These are phyloP conservation scores for Fragaria vesca DNA, from an alignment of 306 rosid genomes.

Conservation along the genomic window DNA sequence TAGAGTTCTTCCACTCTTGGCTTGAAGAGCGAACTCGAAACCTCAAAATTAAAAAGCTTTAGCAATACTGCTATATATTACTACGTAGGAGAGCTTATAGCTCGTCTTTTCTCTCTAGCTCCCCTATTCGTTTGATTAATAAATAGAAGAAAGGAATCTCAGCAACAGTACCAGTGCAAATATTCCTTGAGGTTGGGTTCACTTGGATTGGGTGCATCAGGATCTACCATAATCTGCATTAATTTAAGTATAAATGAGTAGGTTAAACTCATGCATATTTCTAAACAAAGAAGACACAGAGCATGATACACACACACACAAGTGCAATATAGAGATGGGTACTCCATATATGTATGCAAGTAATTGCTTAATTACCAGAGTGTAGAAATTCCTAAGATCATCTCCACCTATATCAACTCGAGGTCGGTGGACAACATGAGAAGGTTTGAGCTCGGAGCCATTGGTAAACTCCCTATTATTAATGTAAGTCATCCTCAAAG, in stretches of 20 bases:
- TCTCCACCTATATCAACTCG: constrained; percentile 51
- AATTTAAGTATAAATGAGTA: not conserved
- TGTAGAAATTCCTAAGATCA: constrained; percentile 54
- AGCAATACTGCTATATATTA: too few species aligned
- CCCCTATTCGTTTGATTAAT: not conserved
- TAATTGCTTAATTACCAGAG: constrained; percentile 32
- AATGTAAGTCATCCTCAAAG: constrained; percentile 34
- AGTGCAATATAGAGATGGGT: not conserved
- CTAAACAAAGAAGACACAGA: not conserved
- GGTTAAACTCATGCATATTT: not conserved
- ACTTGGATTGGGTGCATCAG: constrained; percentile 68
- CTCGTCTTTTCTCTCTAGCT: too few species aligned
- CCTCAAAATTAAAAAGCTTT: not conserved
- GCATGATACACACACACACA: not conserved
- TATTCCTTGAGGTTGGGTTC: constrained; percentile 54
- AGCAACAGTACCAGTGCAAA: constrained; percentile 47
- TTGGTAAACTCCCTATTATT: constrained; percentile 34
- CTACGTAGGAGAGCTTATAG: too few species aligned
- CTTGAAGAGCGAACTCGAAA: not conserved
- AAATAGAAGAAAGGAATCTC: not conserved
- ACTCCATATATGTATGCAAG: too few species aligned
- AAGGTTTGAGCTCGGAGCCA: constrained; percentile 58
- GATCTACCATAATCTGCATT: constrained; percentile 56
- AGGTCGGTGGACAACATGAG: constrained; percentile 46
- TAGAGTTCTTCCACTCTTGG: not conserved